A percentile compares a stretch with the other conserved stretches of the same genome.
These are phyloP conservation scores for Nemania sp. DNA, from an alignment of 2,329 filamentous ascomycete genomes.

Conservation along the genomic window DNA sequence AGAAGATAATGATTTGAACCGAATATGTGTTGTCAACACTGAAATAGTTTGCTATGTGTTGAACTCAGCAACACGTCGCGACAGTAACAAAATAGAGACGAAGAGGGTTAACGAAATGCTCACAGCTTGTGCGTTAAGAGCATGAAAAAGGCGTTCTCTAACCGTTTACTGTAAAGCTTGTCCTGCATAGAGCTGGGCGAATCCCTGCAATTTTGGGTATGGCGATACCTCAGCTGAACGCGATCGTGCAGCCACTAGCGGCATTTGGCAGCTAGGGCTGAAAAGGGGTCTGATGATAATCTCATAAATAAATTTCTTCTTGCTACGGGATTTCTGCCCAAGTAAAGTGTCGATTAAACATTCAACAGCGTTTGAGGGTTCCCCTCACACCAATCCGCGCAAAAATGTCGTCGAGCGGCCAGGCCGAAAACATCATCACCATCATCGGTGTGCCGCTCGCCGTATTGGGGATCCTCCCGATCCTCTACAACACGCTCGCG, in stretches of 20 bases:
- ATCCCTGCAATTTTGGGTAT: constrained; percentile 20
- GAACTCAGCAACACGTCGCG: not conserved
- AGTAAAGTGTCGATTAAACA: not conserved
- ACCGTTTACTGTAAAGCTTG: not conserved
- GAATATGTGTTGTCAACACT: not conserved
- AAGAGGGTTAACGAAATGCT: not conserved
- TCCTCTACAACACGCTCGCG: constrained; percentile 73
- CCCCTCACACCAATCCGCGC: constrained; percentile 9
- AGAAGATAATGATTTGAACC: not conserved
- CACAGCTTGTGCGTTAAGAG: no score
- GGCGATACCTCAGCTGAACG: constrained; percentile 32
- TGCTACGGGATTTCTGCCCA: constrained; percentile 11
- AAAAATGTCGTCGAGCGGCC: constrained; percentile 24
- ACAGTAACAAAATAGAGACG: not conserved
- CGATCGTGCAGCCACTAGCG: constrained; percentile 34
- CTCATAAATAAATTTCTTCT: constrained; percentile 15
- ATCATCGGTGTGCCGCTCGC: constrained; percentile 69
- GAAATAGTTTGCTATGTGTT: not conserved
- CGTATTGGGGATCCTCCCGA: constrained; percentile 70
- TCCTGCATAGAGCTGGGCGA: constrained; percentile 1
- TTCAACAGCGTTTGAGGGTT: not conserved
- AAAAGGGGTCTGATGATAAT: constrained; percentile 30
- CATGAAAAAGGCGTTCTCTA: not conserved
- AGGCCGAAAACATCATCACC: constrained; percentile 64
- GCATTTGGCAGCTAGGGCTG: constrained; percentile 41